Percentiles rank a stretch among this genome's conserved stretches.
Conservation (phyloP, 495 filamentous ascomycete genomes). For the Aspergillus biplanus region DNA sequence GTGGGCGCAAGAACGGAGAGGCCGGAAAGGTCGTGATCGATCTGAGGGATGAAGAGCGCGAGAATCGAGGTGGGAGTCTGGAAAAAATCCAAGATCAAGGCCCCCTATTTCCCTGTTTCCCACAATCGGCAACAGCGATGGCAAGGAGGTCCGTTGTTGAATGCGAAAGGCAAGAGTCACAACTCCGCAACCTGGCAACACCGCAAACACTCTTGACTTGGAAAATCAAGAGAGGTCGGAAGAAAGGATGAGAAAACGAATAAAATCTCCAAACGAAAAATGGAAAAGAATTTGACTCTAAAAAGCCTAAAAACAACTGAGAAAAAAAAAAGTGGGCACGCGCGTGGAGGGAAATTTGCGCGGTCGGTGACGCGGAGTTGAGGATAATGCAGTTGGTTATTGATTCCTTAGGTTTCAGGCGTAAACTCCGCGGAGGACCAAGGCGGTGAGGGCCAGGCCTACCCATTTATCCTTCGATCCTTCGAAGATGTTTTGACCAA, state of each 20-base stretch:
- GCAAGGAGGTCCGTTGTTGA: conserved; percentile 14
- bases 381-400: conserved; percentile 19
- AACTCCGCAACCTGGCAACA: not conserved
- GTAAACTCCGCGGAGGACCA: not conserved
- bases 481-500: not conserved
- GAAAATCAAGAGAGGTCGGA: not conserved
- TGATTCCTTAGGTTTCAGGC: conserved; percentile 15
- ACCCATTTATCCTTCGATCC: too few relatives aligned
- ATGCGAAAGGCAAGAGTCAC: conserved; percentile 20
- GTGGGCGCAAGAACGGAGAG: not conserved
- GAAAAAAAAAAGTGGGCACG: not conserved
- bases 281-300: not conserved
- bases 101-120: not conserved
- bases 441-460: conserved; percentile 24
- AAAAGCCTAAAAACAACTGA: not conserved
- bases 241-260: not conserved
- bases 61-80: not conserved
- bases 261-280: not conserved
- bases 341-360: conserved; percentile 21
- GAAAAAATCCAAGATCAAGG: not conserved
- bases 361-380: conserved; percentile 33
- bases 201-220: not conserved
- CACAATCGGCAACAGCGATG: conserved; percentile 5
- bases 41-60: not conserved
- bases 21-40: not conserved